Conservation (phyloP, 2,329 filamentous ascomycete genomes). For the Setomelanomma holmii region DNA sequence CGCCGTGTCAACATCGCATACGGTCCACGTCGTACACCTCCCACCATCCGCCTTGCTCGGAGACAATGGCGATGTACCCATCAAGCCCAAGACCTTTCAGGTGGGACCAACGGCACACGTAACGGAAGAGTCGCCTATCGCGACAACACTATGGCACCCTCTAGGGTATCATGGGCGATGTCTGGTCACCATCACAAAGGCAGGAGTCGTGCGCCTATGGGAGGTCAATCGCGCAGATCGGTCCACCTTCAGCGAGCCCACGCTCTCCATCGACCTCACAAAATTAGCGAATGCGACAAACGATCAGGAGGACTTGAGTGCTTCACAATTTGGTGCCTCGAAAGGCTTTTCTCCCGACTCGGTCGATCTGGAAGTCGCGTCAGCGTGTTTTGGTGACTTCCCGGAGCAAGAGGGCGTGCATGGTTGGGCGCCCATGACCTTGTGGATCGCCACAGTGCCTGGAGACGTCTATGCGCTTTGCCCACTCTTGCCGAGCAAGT, state of each 20-base stretch:
- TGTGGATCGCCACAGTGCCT: constrained; percentile 95
- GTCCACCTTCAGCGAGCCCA: constrained; percentile 85
- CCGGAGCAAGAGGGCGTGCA: constrained; percentile 63
- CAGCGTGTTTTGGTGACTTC: constrained; percentile 84
- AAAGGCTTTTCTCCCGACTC: constrained; percentile 87
- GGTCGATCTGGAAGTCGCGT: constrained; percentile 92
- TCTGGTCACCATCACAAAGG: constrained; percentile 85
- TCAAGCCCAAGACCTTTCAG: constrained; percentile 86
- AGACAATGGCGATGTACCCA: constrained; percentile 68
- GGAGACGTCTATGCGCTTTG: constrained; percentile 94
- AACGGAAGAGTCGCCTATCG: constrained; percentile 80
- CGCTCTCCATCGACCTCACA: constrained; percentile 84
- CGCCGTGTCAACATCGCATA: constrained; percentile 85
- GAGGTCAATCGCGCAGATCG: constrained; percentile 84
- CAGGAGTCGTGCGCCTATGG: constrained; percentile 90
- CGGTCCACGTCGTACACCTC: constrained; percentile 84
- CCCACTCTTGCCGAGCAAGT: constrained; percentile 84
- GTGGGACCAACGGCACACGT: constrained; percentile 94
- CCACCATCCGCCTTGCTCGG: constrained; percentile 81
- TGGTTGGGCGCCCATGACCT: constrained; percentile 90
- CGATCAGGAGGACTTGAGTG: constrained; percentile 81
- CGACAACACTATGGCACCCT: constrained; percentile 90
- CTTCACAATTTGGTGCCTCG: constrained; percentile 74
- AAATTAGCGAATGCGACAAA: constrained; percentile 86
- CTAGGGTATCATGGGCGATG: constrained; percentile 81